Conservation (phyloP, 306 rosid species). For the Medicago lupulina region DNA sequence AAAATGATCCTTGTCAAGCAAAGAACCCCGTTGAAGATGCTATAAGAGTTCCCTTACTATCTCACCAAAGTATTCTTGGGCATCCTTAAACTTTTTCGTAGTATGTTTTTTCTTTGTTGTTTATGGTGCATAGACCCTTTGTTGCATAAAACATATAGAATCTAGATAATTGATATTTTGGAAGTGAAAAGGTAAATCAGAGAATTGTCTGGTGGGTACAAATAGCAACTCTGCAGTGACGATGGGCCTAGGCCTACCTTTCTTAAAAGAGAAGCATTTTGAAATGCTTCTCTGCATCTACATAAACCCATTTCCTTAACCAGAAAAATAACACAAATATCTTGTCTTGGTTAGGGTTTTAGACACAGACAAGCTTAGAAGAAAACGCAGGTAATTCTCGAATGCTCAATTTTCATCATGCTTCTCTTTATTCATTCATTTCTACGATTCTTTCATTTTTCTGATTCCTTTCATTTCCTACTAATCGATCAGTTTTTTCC, state of each 20-base stretch:
- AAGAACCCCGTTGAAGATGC: too few relatives aligned
- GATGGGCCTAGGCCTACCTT: conserved; percentile 26
- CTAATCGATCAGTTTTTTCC: neutral
- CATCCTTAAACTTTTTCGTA: too few relatives aligned
- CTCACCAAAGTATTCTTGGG: too few relatives aligned
- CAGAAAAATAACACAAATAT: neutral
- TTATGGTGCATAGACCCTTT: too few relatives aligned
- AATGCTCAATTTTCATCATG: neutral
- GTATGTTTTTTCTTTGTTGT: too few relatives aligned
- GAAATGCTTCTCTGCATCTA: neutral
- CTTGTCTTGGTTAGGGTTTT: conserved; percentile 61
- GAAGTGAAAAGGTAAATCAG: neutral
- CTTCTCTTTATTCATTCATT: neutral
- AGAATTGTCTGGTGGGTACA: neutral
- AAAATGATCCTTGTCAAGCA: too few relatives aligned
- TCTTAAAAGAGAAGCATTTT: neutral
- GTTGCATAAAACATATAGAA: too few relatives aligned
- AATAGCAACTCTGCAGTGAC: neutral
- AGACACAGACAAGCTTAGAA: conserved; percentile 11
- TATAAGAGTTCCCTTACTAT: too few relatives aligned
- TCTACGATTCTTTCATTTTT: neutral
- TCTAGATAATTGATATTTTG: neutral
- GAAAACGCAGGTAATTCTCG: conserved; percentile 45
- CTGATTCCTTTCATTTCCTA: neutral
- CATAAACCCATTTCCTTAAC: conserved; percentile 50